Conservation (phyloP, 2,329 filamentous ascomycete species). For the Arthrobotrys megalospora region DNA sequence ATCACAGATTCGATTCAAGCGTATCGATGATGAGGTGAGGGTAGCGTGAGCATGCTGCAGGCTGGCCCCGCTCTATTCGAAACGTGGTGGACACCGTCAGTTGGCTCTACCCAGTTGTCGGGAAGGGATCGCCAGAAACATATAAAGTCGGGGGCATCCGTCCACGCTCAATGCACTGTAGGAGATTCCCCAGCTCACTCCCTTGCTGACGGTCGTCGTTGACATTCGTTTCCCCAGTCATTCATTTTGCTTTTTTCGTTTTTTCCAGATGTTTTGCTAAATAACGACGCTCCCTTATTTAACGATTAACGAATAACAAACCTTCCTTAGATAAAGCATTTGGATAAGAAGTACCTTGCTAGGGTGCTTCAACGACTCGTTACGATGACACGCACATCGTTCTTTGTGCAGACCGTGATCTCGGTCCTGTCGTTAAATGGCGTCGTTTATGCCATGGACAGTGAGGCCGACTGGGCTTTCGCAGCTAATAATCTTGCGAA, state of each 20-base stretch:
- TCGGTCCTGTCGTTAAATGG: slow-evolving; percentile 41
- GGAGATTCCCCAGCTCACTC: slow-evolving; percentile 26
- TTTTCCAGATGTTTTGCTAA: slow-evolving; percentile 17
- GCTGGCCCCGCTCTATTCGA: slow-evolving; percentile 24
- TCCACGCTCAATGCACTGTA: slow-evolving; percentile 29
- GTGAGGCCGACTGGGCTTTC: slow-evolving; percentile 23
- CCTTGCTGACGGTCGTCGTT: slow-evolving; percentile 39
- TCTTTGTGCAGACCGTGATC: slow-evolving; percentile 14
- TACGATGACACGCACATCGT: slow-evolving; percentile 50
- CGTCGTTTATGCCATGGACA: slow-evolving; percentile 21
- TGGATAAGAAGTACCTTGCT: slow-evolving; percentile 18
- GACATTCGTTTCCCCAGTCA: slow-evolving; percentile 37
- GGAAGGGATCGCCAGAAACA: slow-evolving; percentile 30
- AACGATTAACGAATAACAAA: slow-evolving; percentile 17
- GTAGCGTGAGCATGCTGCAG: slow-evolving; percentile 32
- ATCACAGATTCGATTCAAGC: slow-evolving; percentile 24
- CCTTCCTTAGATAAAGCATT: slow-evolving; percentile 34
- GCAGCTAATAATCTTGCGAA: slow-evolving; percentile 19
- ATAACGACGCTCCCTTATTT: slow-evolving; percentile 12
- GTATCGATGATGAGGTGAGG: slow-evolving; percentile 27
- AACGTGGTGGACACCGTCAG: slow-evolving; percentile 8
- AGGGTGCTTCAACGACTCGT: slow-evolving; percentile 26
- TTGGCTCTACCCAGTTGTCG: background rate
- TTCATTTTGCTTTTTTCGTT: slow-evolving; percentile 36
- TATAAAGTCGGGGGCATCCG: slow-evolving; percentile 45